Base-by-base conservation (phyloP, 1,284 basidiomycete genomes). In the Cryptococcus sp. region DNA sequence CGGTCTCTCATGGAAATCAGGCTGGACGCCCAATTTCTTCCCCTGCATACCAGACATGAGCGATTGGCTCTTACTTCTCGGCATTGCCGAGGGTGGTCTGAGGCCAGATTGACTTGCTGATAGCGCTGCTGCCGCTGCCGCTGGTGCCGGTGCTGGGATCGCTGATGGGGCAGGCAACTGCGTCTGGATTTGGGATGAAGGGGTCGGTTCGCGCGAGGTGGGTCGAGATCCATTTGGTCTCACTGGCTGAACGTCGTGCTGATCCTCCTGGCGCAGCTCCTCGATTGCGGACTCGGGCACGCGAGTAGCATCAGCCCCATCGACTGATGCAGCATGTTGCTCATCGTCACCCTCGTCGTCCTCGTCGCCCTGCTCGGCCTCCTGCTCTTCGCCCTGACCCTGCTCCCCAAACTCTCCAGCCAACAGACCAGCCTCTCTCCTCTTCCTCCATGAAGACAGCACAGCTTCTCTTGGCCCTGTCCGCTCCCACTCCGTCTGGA, bases 391-490 rank as follows among this genome's bases (percentile, higher is more conserved):
- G 10, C 43, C 40, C 52, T 8, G 49, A 20, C 16, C 25, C 56
- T 42, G 52, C 15, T 27, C 54, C 30, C 13, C 30, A 10, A 10
- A 2, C 30, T 13, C 30, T 8, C 13, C 30, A 35, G 30, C 30
- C 30, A 35, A 35, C 8, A 35, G 30, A 35, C 30, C 30, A 35
- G 30, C 30, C 30, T 35, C 30, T 30, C 27, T 30, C 13, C 30
- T 51, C 39, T 55, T 54, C 43, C 63, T 42, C 57, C 64, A 63
- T 13, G 49, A 52, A 7, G 62, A 70, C 53, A 73, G 65, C 15
- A 78, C 63, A n/a, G 59, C 62, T n/a, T 75, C 67, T 27, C 78
- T 60, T 3, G 73, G 67, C 30, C 71, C 69, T 0, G 76, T 76
- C 20, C 73, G 62, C 46, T 73, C 70, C 78, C 78, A 80, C 2